Evolutionary conservation across 2,329 filamentous ascomycete genomes (phyloP).

Genomic region (Neodidymelliopsis sp.): DNA sequence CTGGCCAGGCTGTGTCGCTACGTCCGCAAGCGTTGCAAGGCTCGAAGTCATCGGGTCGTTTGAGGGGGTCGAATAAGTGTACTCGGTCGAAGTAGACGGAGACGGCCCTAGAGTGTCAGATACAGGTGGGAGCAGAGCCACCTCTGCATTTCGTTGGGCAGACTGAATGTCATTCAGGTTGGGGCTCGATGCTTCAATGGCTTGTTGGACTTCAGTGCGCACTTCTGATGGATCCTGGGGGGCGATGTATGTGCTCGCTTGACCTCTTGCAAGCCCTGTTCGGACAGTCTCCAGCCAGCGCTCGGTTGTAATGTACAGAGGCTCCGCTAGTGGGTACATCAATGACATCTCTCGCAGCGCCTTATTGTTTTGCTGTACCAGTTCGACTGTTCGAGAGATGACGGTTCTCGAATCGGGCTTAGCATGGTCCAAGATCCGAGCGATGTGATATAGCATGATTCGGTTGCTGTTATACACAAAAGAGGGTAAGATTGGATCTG

Average conservation of each 20-base stretch:
- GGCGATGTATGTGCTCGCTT: constrained; percentile 38
- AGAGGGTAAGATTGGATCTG: constrained; percentile 42
- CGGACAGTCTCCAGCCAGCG: constrained; percentile 43
- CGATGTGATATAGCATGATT: constrained; percentile 46
- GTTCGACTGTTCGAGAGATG: constrained; percentile 37
- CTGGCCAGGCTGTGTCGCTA: constrained; percentile 20
- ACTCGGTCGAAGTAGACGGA: constrained; percentile 20
- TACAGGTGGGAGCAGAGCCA: constrained; percentile 26
- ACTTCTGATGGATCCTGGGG: constrained; percentile 39
- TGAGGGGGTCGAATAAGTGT: constrained; percentile 19
- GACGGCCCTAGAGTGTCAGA: constrained; percentile 10
- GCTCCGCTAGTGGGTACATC: constrained; percentile 43
- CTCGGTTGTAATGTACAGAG: constrained; percentile 40
- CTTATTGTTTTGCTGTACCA: constrained; percentile 43
- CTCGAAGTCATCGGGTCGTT: constrained; percentile 11
- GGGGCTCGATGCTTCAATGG: constrained; percentile 26
- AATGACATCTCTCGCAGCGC: constrained; percentile 41
- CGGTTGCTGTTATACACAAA: constrained; percentile 46
- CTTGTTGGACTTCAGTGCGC: constrained; percentile 31
- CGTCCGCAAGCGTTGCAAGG: constrained; percentile 18
- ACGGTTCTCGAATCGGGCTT: constrained; percentile 37
- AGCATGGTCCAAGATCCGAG: constrained; percentile 35
- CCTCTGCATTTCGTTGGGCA: constrained; percentile 16
- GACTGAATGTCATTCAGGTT: constrained; percentile 10
- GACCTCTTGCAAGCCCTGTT: constrained; percentile 37